Evolutionary conservation across 441 rosid genomes (phyloP).

Genomic region (Flueggea neowawraea): DNA sequence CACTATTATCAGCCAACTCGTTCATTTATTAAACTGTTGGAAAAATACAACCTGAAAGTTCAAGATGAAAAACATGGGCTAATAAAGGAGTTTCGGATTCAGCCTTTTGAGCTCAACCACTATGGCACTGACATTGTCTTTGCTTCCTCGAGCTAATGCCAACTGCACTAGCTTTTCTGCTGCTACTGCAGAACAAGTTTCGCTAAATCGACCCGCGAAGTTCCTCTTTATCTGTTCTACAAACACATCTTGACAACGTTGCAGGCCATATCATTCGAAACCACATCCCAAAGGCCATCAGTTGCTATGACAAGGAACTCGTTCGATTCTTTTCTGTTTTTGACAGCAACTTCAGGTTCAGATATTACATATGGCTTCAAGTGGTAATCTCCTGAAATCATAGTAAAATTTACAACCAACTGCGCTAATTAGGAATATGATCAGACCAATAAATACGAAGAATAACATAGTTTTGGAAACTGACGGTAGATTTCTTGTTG

Average conservation of each 20-base stretch:
- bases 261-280: conserved; percentile 77
- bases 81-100: too few relatives aligned
- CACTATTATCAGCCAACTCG: too few relatives aligned
- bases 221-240: conserved; percentile 20
- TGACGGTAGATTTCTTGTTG: too few relatives aligned
- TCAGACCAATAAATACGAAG: too few relatives aligned
- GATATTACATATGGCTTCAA: conserved; percentile 85
- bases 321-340: conserved; percentile 54
- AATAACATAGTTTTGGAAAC: too few relatives aligned
- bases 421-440: too few relatives aligned
- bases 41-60: too few relatives aligned
- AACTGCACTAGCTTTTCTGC: conserved; percentile 41
- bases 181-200: conserved; percentile 76
- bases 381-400: conserved; percentile 62
- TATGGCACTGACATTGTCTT: conserved; percentile 78
- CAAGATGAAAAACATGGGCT: too few relatives aligned
- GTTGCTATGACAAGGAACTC: conserved; percentile 87
- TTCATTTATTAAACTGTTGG: too few relatives aligned
- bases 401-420: too few relatives aligned
- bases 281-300: conserved; percentile 97
- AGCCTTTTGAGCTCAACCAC: conserved; percentile 45
- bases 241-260: conserved; percentile 72
- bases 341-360: conserved; percentile 77
- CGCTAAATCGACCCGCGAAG: conserved; percentile 15
- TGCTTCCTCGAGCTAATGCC: conserved; percentile 68